Conservation (phyloP, 768 basidiomycete genomes). For the Mycena vitilis region DNA sequence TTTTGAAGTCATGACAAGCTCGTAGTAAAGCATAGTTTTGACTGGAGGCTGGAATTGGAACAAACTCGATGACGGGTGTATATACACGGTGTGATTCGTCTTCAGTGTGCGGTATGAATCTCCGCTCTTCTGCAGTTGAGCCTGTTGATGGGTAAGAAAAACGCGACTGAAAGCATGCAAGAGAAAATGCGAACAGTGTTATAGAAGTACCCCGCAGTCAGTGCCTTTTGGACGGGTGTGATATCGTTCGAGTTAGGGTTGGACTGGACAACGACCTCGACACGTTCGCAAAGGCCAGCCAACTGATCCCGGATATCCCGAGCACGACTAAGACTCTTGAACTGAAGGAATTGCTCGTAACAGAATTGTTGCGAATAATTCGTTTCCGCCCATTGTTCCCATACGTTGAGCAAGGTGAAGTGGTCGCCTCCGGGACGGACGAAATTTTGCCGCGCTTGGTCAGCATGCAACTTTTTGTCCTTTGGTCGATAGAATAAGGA, state of each 20-base stretch:
- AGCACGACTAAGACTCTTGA: constrained; percentile 93
- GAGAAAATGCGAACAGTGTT: constrained; percentile 73
- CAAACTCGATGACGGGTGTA: constrained; percentile 94
- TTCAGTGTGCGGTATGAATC: constrained; percentile 98
- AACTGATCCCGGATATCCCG: constrained; percentile 97
- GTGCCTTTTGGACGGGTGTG: constrained; percentile 92
- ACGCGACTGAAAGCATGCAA: constrained; percentile 2
- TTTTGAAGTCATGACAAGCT: constrained; percentile 96
- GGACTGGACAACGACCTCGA: constrained; percentile 88
- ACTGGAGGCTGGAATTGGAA: constrained; percentile 97
- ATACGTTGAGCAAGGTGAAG: constrained; percentile 96
- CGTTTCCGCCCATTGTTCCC: constrained; percentile 99
- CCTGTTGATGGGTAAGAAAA: constrained; percentile 55
- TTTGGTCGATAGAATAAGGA: constrained; percentile 98
- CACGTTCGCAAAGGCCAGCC: constrained; percentile 94
- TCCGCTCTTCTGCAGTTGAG: constrained; percentile 93
- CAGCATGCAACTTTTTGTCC: constrained; percentile 97
- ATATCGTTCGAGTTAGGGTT: constrained; percentile 96
- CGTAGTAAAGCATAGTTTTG: constrained; percentile 92
- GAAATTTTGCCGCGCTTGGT: constrained; percentile 98
- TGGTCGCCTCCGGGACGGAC: constrained; percentile 96
- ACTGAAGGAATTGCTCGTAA: constrained; percentile 95
- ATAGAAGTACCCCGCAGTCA: constrained; percentile 96
- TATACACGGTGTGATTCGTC: constrained; percentile 95
- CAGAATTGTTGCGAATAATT: constrained; percentile 98